Evolutionary conservation across 2,329 filamentous ascomycete species (phyloP).

Genomic region (Karstenula rhodostoma): DNA sequence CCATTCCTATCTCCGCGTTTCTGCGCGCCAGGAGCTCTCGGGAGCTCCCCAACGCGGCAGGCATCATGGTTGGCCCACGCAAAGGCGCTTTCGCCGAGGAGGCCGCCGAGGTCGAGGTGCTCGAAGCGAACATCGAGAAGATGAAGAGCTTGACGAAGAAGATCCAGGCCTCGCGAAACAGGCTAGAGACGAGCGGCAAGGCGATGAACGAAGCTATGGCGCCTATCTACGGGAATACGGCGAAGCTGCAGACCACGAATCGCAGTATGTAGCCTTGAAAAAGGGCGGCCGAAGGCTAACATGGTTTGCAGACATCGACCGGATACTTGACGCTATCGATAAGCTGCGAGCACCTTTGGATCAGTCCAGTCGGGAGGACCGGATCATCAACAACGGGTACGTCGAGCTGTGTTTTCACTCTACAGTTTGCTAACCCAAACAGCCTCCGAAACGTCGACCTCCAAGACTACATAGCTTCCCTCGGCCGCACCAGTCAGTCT

Average conservation of each 20-base stretch:
- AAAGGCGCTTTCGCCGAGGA: constrained; percentile 70
- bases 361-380: constrained; percentile 89
- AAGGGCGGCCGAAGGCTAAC: constrained; percentile 15
- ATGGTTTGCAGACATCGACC: constrained; percentile 75
- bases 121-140: constrained; percentile 81
- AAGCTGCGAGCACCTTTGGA: constrained; percentile 89
- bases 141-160: constrained; percentile 93
- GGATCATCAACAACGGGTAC: constrained; percentile 82
- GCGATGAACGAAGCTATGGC: constrained; percentile 91
- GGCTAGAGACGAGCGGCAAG: constrained; percentile 87
- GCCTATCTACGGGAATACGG: constrained; percentile 91
- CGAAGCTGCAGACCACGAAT: constrained; percentile 85
- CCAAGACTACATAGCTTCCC: constrained; percentile 83
- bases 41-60: constrained; percentile 26
- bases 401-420: constrained; percentile 22
- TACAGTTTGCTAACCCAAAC: constrained; percentile 20
- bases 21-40: constrained; percentile 28
- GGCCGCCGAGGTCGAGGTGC: constrained; percentile 72
- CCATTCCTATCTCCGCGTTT: constrained; percentile 12
- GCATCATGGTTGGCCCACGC: constrained; percentile 61
- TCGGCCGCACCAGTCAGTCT: constrained; percentile 89
- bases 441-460: constrained; percentile 84
- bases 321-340: constrained; percentile 85
- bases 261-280: constrained; percentile 66
- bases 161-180: constrained; percentile 85